A percentile compares a stretch with the other conserved stretches of the same genome.
phyloP scores from a whole-genome alignment of 2,329 filamentous ascomycete genomes.

The Pseudopithomyces maydicus region DNA sequence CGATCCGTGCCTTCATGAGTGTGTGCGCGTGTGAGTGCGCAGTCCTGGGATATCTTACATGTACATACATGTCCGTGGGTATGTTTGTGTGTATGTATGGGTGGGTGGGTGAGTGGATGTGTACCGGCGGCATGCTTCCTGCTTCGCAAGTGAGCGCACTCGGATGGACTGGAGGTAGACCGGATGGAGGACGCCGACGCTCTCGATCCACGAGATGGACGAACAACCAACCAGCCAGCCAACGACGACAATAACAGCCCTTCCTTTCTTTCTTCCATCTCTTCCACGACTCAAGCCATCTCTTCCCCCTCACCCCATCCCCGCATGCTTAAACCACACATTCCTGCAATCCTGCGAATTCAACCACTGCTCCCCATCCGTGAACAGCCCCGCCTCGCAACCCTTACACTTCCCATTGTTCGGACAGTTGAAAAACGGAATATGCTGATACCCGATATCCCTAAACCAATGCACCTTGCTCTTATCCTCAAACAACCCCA shows the following conservation, averaged over 20 bases:
- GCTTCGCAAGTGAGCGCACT: too few relatives aligned
- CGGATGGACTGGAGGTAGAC: too few relatives aligned
- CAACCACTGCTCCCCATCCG: constrained; percentile 83
- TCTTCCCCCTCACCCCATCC: constrained; percentile 64
- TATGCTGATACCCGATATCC: constrained; percentile 97
- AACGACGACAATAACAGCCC: too few relatives aligned
- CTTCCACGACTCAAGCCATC: too few relatives aligned
- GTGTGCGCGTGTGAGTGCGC: background rate
- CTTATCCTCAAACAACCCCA: constrained; percentile 90
- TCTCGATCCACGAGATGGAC: too few relatives aligned
- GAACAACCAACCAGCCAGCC: too few relatives aligned
- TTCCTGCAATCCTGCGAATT: constrained; percentile 91
- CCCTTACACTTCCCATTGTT: constrained; percentile 93
- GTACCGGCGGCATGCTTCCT: too few relatives aligned
- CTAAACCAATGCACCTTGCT: constrained; percentile 98
- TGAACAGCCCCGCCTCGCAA: constrained; percentile 85
- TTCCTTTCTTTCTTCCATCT: too few relatives aligned
- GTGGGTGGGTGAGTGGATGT: too few relatives aligned
- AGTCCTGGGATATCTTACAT: background rate
- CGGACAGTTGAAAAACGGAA: constrained; percentile 98
- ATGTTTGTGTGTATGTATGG: background rate
- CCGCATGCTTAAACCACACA: constrained; percentile 96
- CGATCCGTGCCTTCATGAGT: background rate
- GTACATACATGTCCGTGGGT: background rate
- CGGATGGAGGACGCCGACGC: too few relatives aligned